Evolutionary conservation across 2,329 filamentous ascomycete species (phyloP), one percentile per base, ranked within the genome.

Genomic region (Claviceps sp.): DNA sequence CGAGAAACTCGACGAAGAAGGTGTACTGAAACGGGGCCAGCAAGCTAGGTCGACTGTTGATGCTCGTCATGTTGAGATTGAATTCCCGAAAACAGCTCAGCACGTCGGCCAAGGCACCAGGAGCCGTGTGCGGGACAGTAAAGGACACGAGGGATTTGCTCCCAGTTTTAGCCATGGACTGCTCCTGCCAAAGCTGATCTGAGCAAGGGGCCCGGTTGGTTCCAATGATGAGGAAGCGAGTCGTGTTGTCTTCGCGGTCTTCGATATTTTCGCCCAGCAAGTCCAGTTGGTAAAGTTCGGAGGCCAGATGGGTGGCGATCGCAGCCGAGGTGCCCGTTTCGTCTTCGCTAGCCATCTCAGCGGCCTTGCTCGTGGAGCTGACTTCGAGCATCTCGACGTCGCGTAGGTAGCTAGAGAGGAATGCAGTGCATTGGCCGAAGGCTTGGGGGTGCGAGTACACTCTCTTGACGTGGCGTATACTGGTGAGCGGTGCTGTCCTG

Each of bases 361-460:
- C 91, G 0, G 88, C 93, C 57, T 82, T 83, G 59, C 85, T 90
- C 5, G 93, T 98, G 30, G 86, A 93, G 55, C 82, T 85, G 44
- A 88, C 84, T 63, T 97, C 90, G 54, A 91, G 79, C 50, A 83
- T 77, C 70, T 95, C 88, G n/a, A 84, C 75, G 45, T 79, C 79
- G 59, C 82, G 82, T 55, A 95, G 78, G 60, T 86, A 73, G 30
- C 74, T 72, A 8, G 76, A 73, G 26, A 96, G 77, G 67, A 95
- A 95, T 8, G 64, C 67, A 45, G 82, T 82, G 68, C 90, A 96
- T 70, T 98, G 93, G 26, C 89, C 89, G 74, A 93, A 95, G 30
- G 89, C 93, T 69, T 98, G 93, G 9, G 91, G 90, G 68, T 98
- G 93, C 24, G 88, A 93, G 71, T 95, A 95, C 42, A 98, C 69